phyloP scores from a whole-genome alignment of 1,284 basidiomycete genomes.

The Bondarzewia mesenterica region DNA sequence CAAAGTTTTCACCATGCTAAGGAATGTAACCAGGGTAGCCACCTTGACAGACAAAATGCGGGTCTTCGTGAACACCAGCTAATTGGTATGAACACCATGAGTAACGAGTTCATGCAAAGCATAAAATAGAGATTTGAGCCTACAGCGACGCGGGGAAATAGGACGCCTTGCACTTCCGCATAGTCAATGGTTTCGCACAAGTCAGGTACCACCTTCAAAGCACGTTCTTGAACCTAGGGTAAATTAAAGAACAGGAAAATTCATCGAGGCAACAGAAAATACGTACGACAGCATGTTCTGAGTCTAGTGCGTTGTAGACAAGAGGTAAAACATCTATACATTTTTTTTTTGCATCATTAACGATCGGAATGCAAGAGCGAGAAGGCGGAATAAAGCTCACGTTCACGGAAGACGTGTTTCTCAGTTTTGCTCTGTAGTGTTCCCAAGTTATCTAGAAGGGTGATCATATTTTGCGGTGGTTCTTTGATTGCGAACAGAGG shows the following conservation, averaged over 20 bases:
- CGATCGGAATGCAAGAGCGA: background rate
- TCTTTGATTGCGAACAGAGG: constrained; percentile 90
- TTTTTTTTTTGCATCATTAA: background rate
- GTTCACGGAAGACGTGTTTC: constrained; percentile 80
- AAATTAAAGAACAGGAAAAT: constrained; percentile 8
- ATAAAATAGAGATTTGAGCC: constrained; percentile 3
- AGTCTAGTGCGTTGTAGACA: constrained; percentile 92
- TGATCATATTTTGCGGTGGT: constrained; percentile 95
- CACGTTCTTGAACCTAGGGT: constrained; percentile 82
- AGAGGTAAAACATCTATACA: constrained; percentile 84
- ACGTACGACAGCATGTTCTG: constrained; percentile 78
- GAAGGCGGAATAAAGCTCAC: constrained; percentile 37
- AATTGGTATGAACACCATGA: background rate
- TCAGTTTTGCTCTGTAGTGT: constrained; percentile 89
- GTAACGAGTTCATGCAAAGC: constrained; percentile 1
- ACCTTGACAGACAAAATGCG: constrained; percentile 83
- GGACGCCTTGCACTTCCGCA: constrained; percentile 78
- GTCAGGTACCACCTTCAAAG: constrained; percentile 77
- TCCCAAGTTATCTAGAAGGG: constrained; percentile 81
- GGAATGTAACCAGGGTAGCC: constrained; percentile 82
- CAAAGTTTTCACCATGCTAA: constrained; percentile 88
- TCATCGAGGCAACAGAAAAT: constrained; percentile 34
- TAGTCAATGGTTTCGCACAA: constrained; percentile 93
- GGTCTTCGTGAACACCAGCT: constrained; percentile 89
- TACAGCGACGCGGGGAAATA: constrained; percentile 86